Evolutionary conservation across 192 early-diverging fungal genomes (phyloP).

Genomic region (Allomyces macrogynus): DNA sequence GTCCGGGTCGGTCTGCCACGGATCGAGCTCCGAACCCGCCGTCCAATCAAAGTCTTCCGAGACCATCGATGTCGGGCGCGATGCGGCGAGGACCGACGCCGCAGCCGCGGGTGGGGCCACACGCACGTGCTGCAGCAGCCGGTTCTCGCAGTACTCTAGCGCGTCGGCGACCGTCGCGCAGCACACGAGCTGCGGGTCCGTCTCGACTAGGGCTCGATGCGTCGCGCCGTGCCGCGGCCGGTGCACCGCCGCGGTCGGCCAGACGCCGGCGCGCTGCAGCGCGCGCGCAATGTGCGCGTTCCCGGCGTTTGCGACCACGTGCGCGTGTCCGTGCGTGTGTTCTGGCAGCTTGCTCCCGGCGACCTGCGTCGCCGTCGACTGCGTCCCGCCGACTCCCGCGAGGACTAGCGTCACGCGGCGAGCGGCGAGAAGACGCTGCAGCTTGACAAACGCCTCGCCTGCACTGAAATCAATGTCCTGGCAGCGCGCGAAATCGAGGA

Average conservation of each 20-base stretch:
- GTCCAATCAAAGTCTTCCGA: background rate
- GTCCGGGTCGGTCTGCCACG: background rate
- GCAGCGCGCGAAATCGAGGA: conserved; percentile 73
- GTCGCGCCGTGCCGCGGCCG: conserved; percentile 6
- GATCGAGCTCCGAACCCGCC: background rate
- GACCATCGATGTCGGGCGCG: background rate
- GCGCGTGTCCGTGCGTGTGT: background rate
- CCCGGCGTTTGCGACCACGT: background rate
- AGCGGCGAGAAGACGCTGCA: conserved; percentile 48
- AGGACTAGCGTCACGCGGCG: conserved; percentile 65
- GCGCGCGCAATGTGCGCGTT: conserved; percentile 2
- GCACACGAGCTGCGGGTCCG: conserved; percentile 37
- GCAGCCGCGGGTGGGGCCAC: conserved; percentile 20
- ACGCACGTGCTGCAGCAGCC: conserved; percentile 58
- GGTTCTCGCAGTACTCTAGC: conserved; percentile 89
- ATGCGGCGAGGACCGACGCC: conserved; percentile 9
- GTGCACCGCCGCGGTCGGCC: conserved; percentile 6
- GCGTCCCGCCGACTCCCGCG: conserved; percentile 41
- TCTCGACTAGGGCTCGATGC: background rate
- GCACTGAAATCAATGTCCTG: conserved; percentile 79
- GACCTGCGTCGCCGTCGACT: conserved; percentile 12
- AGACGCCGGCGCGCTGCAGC: background rate
- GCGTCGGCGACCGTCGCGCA: conserved; percentile 71
- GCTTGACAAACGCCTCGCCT: conserved; percentile 68
- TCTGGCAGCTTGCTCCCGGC: background rate